phyloP scores from a whole-genome alignment of 345 rosid genomes.

The Atalantia buxifolia region DNA sequence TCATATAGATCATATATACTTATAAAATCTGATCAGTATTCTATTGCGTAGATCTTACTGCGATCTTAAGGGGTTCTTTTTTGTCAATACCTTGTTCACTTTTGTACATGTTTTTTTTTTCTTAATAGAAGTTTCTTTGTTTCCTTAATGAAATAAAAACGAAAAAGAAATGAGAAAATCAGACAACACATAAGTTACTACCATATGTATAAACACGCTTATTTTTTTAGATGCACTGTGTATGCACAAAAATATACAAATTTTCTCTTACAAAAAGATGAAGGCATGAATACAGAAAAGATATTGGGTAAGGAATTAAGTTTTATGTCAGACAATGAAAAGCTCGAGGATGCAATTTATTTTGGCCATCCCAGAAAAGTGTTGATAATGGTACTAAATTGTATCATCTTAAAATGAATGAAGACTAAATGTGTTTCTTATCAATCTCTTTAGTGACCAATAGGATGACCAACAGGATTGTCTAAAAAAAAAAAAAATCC shows the following conservation, averaged over 20 bases:
- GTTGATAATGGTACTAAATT: not conserved
- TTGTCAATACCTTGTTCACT: too few relatives aligned
- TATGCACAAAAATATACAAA: not conserved
- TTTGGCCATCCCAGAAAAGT: not conserved
- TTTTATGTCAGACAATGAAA: not conserved
- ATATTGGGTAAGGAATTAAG: not conserved
- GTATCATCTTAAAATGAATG: not conserved
- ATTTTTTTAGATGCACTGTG: not conserved
- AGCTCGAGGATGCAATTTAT: not conserved
- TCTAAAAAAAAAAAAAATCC: not conserved
- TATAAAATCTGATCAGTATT: too few relatives aligned
- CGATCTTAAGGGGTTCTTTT: too few relatives aligned
- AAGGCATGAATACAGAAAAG: not conserved
- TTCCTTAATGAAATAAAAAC: too few relatives aligned
- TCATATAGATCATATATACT: too few relatives aligned
- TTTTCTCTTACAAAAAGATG: not conserved
- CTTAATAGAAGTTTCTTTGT: too few relatives aligned
- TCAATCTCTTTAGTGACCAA: not conserved
- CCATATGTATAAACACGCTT: not conserved
- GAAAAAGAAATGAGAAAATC: not conserved
- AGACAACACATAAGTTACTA: not conserved
- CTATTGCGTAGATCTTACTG: too few relatives aligned
- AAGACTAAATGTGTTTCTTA: not conserved
- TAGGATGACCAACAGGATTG: not conserved
- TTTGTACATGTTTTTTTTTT: too few relatives aligned